Evolutionary conservation across 495 filamentous ascomycete species (phyloP).

Genomic region (Extremus antarcticus): DNA sequence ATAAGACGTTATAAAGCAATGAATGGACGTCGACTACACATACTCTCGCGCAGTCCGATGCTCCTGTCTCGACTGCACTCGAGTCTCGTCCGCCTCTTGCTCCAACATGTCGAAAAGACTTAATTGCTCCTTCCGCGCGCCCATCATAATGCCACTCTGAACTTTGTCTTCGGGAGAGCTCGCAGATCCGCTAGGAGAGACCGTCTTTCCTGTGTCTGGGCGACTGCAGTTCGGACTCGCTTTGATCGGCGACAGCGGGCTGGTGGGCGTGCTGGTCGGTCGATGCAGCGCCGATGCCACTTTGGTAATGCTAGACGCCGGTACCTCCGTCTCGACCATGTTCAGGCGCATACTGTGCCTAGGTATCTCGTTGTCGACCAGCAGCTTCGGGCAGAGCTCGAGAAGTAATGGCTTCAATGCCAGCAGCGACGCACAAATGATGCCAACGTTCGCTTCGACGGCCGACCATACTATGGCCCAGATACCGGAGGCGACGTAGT

Average conservation of each 20-base stretch:
- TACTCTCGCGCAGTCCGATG: too few species aligned
- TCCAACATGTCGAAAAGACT: not conserved
- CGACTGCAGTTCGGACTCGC: not conserved
- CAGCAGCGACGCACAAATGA: conserved; percentile 31
- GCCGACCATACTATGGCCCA: conserved; percentile 27
- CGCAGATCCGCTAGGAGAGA: not conserved
- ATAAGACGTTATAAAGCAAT: too few species aligned
- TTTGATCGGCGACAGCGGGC: not conserved
- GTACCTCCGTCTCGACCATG: not conserved
- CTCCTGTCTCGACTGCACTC: not conserved
- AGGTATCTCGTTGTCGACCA: conserved; percentile 11
- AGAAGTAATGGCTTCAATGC: conserved; percentile 27
- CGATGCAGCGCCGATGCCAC: not conserved
- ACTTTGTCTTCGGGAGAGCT: not conserved
- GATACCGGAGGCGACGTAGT: conserved; percentile 16
- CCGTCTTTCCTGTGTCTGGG: not conserved
- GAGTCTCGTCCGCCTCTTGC: not conserved
- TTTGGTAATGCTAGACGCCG: not conserved
- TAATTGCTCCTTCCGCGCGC: not conserved
- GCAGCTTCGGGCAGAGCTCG: conserved; percentile 22
- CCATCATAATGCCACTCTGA: not conserved
- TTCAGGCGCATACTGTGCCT: conserved; percentile 12
- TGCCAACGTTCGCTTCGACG: conserved; percentile 31
- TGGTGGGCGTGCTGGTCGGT: not conserved
- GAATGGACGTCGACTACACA: too few species aligned